Percentiles rank a stretch among this genome's conserved stretches.
phyloP scores from a whole-genome alignment of 257 asterid species.

The Capsicum chinense region DNA sequence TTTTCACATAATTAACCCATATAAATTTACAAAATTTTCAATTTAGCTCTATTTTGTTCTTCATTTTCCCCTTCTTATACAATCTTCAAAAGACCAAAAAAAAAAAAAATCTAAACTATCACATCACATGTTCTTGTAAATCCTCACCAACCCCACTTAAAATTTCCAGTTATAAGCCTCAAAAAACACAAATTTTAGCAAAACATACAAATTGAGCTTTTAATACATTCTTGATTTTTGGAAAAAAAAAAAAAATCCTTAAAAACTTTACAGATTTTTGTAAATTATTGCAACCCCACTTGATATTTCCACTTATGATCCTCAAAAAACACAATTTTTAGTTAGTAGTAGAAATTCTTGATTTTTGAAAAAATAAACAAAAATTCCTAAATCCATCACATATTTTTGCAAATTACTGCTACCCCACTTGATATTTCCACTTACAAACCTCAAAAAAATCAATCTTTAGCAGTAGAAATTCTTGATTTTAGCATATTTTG shows the following conservation, averaged over 20 bases:
- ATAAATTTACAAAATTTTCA: not conserved
- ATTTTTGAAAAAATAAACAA: not conserved
- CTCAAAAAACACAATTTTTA: slow-evolving; percentile 1
- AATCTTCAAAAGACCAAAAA: not conserved
- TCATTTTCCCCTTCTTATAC: not conserved
- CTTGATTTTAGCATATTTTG: no score
- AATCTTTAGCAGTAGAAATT: not conserved
- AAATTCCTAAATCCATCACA: not conserved
- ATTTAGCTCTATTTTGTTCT: not conserved
- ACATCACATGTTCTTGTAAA: not conserved
- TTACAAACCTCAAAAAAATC: not conserved
- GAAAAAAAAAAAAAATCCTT: not conserved
- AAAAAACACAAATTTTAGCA: not conserved
- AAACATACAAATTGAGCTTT: no score
- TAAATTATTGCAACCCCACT: not conserved
- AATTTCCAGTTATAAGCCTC: not conserved
- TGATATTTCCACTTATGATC: not conserved
- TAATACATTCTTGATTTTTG: not conserved
- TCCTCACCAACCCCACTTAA: slow-evolving; percentile 3
- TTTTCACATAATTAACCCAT: not conserved
- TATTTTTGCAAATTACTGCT: not conserved
- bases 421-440: not conserved
- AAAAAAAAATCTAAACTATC: not conserved
- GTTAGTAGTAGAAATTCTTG: not conserved
- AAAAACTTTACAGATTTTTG: not conserved